Conservation (phyloP, 164 flowering plant genomes). For the Vitis riparia region DNA sequence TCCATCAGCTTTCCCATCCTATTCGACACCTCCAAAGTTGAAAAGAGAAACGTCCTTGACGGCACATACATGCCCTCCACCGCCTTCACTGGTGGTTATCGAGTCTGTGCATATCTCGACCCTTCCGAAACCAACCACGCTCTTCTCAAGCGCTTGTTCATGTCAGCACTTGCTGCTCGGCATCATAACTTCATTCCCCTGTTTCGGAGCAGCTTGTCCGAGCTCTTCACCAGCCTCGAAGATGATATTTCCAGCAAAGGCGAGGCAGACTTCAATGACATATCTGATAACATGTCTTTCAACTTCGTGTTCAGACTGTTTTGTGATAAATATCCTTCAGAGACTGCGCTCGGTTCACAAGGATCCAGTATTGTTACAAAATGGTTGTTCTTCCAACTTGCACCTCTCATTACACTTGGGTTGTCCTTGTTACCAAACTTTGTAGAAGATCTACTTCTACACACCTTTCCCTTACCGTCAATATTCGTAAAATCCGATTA, state of each 20-base stretch:
- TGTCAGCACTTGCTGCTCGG: slow-evolving; percentile 13
- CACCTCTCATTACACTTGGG: slow-evolving; percentile 32
- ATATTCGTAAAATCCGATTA: slow-evolving; percentile 32
- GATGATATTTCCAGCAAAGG: slow-evolving; percentile 12
- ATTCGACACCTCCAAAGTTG: slow-evolving; percentile 41
- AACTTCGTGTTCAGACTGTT: slow-evolving; percentile 27
- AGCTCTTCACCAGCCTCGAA: slow-evolving; percentile 30
- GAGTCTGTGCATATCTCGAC: slow-evolving; percentile 35
- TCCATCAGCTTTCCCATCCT: slow-evolving; percentile 37
- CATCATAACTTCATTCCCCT: slow-evolving; percentile 29
- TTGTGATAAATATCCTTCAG: slow-evolving; percentile 18
- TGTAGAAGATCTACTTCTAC: slow-evolving; percentile 39
- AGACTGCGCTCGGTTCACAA: slow-evolving; percentile 20
- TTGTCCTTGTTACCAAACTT: slow-evolving; percentile 21
- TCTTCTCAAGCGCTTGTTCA: slow-evolving; percentile 17
- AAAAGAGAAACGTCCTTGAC: slow-evolving; percentile 33
- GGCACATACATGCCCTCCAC: slow-evolving; percentile 47
- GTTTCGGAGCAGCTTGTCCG: slow-evolving; percentile 9
- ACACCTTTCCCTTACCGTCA: slow-evolving; percentile 35
- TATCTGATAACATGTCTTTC: slow-evolving; percentile 23
- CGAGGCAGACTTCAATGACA: slow-evolving; percentile 23
- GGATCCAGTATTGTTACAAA: slow-evolving; percentile 17
- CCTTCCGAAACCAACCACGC: slow-evolving; percentile 35
- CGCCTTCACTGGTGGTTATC: slow-evolving; percentile 39
- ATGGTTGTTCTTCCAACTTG: slow-evolving; percentile 43